Evolutionary conservation across 805 yeast genomes (phyloP).

Genomic region (Lachancea kluyveri): DNA sequence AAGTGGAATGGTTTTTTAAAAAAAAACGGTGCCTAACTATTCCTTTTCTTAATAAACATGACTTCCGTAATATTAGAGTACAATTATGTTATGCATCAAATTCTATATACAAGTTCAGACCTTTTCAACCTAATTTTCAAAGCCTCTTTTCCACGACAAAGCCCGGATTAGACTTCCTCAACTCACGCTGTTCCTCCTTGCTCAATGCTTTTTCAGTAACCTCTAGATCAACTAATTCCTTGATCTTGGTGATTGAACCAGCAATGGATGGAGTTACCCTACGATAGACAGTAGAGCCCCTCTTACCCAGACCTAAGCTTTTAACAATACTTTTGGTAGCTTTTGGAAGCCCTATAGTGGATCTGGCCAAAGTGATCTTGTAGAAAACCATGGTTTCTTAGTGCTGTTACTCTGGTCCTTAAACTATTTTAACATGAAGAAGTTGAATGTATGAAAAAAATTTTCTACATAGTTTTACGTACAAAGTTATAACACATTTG

Average conservation of each 20-base stretch:
- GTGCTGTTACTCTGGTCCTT: too few species aligned
- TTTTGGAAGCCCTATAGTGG: conserved; percentile 81
- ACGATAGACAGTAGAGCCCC: conserved; percentile 71
- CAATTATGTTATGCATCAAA: too few species aligned
- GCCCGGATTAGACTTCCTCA: conserved; percentile 62
- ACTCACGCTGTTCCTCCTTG: conserved; percentile 43
- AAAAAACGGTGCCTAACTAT: neutral
- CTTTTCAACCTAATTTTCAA: conserved; percentile 5
- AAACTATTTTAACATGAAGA: too few species aligned
- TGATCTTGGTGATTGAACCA: conserved; percentile 74
- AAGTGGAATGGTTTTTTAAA: too few species aligned
- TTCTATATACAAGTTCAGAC: too few species aligned
- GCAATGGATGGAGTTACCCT: conserved; percentile 73
- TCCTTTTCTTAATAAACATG: neutral
- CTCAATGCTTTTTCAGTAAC: conserved; percentile 51
- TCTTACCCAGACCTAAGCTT: conserved; percentile 66
- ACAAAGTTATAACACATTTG: too few species aligned
- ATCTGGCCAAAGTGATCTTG: conserved; percentile 71
- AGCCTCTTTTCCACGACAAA: conserved; percentile 40
- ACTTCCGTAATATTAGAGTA: too few species aligned
- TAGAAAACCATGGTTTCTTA: conserved; percentile 36
- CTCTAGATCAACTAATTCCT: conserved; percentile 82
- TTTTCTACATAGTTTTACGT: too few species aligned
- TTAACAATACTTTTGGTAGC: conserved; percentile 55
- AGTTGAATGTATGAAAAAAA: too few species aligned